Evolutionary conservation across 352 stramenopile species (phyloP).

Genomic region (Phytopythium aichiense): DNA sequence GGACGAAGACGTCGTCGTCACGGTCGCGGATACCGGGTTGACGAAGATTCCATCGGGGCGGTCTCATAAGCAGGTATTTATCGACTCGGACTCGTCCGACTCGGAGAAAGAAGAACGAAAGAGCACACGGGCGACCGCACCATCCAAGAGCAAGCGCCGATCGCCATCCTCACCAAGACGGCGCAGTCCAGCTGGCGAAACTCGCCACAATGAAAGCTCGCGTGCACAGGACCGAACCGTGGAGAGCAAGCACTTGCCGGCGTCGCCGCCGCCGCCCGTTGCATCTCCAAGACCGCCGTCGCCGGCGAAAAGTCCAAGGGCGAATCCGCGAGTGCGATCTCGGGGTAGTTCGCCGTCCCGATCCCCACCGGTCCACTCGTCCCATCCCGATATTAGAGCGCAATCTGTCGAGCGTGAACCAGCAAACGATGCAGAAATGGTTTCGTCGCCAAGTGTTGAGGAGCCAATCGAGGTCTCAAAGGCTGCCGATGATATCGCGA

Average conservation of each 20-base stretch:
- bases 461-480: neutral
- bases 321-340: neutral
- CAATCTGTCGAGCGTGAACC: neutral
- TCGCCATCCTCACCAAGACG: neutral
- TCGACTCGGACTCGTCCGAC: slow-evolving; percentile 62
- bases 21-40: slow-evolving; percentile 18
- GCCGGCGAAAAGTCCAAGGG: neutral
- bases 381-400: neutral
- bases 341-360: neutral
- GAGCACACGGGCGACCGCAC: neutral
- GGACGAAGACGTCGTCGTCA: slow-evolving; percentile 58
- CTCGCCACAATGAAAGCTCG: neutral
- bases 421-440: neutral
- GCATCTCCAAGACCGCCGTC: neutral
- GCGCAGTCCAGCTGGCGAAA: neutral
- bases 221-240: neutral
- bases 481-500: neutral
- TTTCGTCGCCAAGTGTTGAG: neutral
- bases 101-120: slow-evolving; percentile 22
- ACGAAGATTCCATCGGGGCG: slow-evolving; percentile 23
- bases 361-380: neutral
- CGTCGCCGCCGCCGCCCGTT: neutral
- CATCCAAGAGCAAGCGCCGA: neutral
- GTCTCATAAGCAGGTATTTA: slow-evolving; percentile 72
- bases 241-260: neutral